Base-by-base conservation (phyloP, 768 basidiomycete genomes). In the Calocera cornea region DNA sequence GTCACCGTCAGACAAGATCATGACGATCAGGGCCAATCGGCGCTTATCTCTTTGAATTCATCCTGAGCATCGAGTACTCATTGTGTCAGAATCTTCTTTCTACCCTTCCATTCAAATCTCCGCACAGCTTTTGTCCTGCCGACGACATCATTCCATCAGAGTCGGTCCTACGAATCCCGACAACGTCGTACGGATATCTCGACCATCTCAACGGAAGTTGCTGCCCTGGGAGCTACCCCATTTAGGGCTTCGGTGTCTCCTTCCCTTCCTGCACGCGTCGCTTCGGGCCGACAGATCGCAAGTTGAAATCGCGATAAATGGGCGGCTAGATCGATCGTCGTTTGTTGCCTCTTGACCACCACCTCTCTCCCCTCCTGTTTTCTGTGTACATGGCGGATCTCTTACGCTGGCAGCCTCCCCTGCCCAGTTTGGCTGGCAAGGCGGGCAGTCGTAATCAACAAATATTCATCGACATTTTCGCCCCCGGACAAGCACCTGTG, bases 91-190 rank as follows among this genome's bases (percentile, higher is more conserved):
- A 7, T 60, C 54, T 29, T 60, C 44, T 7, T 19, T 12, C 5
- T 5, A 60, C 27, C 24, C 54, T 16, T 60, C 31, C 54, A 16
- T 29, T 60, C 14, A 38, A 38, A 29, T 11, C 31, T 60, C 54
- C 14, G 54, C 54, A 60, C 54, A 60, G 54, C 54, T 27, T 60
- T 7, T 5, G 14, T 8, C 24, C 44, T 60, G 31, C 27, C 31
- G 27, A 27, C 54, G 54, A 33, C 54, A 60, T 60, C 54, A 60
- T 60, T 60, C 5, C 54, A 60, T 60, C 54, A 60, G 54, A 60
- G 27, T 12, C 54, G 54, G 14, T 16, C 54, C 10, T 16, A 60
- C 54, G 54, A 10, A 60, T 17, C 54, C 54, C 54, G 24, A 29
- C 54, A 33, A 60, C 54, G 31, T 27, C 54, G 11, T 12, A 11